These are phyloP conservation scores for Microbotryum saponariae DNA, from an alignment of 1,284 basidiomycete genomes.

Conservation along the genomic window DNA sequence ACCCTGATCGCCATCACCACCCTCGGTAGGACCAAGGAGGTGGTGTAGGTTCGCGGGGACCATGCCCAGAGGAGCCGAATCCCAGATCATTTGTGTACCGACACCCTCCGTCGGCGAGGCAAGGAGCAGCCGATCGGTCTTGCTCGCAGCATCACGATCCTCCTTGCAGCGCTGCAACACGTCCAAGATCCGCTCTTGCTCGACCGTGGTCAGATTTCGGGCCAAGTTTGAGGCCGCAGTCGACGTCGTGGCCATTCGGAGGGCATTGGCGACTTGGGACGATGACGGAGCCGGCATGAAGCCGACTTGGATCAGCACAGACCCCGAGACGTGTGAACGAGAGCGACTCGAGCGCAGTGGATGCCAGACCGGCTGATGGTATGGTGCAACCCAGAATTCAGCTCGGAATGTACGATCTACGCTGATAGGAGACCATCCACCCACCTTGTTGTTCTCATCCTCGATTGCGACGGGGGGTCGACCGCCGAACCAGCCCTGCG, in stretches of 20 bases:
- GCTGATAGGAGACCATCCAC: constrained; percentile 51
- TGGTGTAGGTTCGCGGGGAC: constrained; percentile 2
- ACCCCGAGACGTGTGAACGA: constrained; percentile 21
- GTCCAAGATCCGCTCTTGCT: constrained; percentile 10
- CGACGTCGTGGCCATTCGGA: constrained; percentile 40
- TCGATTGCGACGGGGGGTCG: constrained; percentile 14
- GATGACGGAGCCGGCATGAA: constrained; percentile 56
- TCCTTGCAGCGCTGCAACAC: constrained; percentile 3
- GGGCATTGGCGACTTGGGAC: constrained; percentile 69
- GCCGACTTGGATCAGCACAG: constrained; percentile 47
- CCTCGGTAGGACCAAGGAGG: background rate
- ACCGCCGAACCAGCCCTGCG: constrained; percentile 40
- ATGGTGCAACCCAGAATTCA: constrained; percentile 53
- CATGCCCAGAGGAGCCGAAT: constrained; percentile 9
- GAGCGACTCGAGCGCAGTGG: constrained; percentile 19
- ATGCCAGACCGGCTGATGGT: constrained; percentile 31
- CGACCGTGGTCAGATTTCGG: constrained; percentile 48
- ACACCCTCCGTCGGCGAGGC: constrained; percentile 83
- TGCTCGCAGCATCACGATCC: constrained; percentile 55
- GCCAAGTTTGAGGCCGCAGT: constrained; percentile 42
- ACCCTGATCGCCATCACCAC: too few relatives aligned
- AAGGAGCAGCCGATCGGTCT: constrained; percentile 51
- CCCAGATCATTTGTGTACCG: constrained; percentile 50
- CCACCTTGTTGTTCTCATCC: constrained; percentile 39
- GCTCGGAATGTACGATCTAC: background rate